Conservation (phyloP, 1,284 basidiomycete species). For the Leccinum griseonigrum region DNA sequence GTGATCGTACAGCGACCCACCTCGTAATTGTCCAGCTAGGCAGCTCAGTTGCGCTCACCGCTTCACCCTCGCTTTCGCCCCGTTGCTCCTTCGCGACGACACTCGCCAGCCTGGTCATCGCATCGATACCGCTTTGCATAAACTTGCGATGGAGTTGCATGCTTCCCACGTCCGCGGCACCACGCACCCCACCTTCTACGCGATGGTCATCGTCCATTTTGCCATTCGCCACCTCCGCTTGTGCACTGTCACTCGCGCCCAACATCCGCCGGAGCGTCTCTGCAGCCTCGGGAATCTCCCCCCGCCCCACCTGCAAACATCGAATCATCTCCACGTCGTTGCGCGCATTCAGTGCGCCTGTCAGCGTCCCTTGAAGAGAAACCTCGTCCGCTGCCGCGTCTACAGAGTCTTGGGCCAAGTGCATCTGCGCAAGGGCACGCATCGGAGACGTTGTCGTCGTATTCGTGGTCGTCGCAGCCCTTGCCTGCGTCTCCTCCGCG, state of each 20-base stretch:
- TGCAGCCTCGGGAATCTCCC: slow-evolving; percentile 77
- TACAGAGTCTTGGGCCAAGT: slow-evolving; percentile 49
- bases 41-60: slow-evolving; percentile 36
- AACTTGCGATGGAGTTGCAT: slow-evolving; percentile 39
- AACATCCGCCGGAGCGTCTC: slow-evolving; percentile 39
- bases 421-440: slow-evolving; percentile 36
- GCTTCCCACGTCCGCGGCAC: background rate
- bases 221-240: background rate
- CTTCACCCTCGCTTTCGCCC: background rate
- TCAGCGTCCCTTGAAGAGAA: slow-evolving; percentile 59
- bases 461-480: background rate
- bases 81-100: slow-evolving; percentile 1
- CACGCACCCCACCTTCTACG: background rate
- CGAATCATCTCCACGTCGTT: slow-evolving; percentile 65
- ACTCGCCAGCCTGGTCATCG: slow-evolving; percentile 43
- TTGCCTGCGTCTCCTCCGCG: slow-evolving; percentile 1
- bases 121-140: slow-evolving; percentile 48
- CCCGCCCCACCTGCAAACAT: slow-evolving; percentile 58
- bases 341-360: slow-evolving; percentile 51
- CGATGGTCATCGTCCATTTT: background rate
- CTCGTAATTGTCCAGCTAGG: slow-evolving; percentile 75
- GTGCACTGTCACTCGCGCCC: background rate
- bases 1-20: slow-evolving; percentile 21
- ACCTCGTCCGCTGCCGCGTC: slow-evolving; percentile 55
- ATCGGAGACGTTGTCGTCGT: slow-evolving; percentile 11